Percentiles rank a stretch among this genome's conserved stretches.
These are phyloP conservation scores for Lumnitzera littorea DNA, from an alignment of 345 rosid genomes.

Conservation along the genomic window DNA sequence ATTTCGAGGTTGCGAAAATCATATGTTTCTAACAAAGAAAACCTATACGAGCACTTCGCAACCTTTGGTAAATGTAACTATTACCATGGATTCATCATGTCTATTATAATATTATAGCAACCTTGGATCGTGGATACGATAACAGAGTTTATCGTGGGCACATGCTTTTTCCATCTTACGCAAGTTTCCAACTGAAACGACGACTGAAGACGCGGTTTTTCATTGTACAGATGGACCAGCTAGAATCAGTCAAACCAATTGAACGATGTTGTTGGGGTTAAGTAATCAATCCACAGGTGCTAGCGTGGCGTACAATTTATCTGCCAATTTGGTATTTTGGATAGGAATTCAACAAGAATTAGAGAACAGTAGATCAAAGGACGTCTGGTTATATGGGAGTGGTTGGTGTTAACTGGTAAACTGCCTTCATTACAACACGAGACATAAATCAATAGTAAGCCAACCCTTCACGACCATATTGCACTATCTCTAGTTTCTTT, in stretches of 20 bases:
- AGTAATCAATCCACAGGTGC: slow-evolving; percentile 45
- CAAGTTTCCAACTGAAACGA: too few species aligned
- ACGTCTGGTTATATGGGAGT: neutral
- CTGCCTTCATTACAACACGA: slow-evolving; percentile 26
- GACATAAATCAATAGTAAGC: neutral
- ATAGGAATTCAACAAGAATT: neutral
- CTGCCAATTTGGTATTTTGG: slow-evolving; percentile 10
- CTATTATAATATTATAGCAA: too few species aligned
- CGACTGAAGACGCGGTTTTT: too few species aligned
- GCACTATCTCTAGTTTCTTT: neutral
- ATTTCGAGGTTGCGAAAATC: too few species aligned
- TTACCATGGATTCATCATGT: too few species aligned
- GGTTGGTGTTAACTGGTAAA: slow-evolving; percentile 66
- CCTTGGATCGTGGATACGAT: too few species aligned
- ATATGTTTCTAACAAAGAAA: too few species aligned
- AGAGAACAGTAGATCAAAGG: neutral
- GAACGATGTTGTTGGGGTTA: slow-evolving; percentile 52
- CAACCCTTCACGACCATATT: neutral
- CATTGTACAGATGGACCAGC: neutral
- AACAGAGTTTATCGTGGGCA: too few species aligned
- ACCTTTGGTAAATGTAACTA: too few species aligned
- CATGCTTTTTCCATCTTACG: too few species aligned
- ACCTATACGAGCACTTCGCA: too few species aligned
- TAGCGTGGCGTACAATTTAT: slow-evolving; percentile 36
- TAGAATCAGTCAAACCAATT: slow-evolving; percentile 1